Evolutionary conservation across 345 rosid species (phyloP).

Genomic region (Pistacia atlantica): DNA sequence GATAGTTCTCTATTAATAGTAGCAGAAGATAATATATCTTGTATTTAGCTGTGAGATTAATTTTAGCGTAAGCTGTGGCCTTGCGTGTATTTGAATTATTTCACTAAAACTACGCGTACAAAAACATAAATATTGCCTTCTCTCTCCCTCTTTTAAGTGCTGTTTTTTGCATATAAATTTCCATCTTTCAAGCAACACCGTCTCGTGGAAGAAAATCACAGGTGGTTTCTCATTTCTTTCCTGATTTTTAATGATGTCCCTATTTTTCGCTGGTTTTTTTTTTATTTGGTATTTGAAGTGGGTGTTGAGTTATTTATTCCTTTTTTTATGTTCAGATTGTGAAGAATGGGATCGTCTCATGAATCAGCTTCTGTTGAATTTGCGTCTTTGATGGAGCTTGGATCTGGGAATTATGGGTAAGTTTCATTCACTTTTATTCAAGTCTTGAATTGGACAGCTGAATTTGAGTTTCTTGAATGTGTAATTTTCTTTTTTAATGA

Average conservation of each 20-base stretch:
- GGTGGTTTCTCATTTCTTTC: not conserved
- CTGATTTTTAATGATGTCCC: not conserved
- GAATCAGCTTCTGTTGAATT: constrained; percentile 10
- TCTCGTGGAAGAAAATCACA: not conserved
- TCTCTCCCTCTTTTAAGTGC: not conserved
- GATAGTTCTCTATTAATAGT: constrained; percentile 7
- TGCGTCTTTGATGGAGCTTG: constrained; percentile 39
- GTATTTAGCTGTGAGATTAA: constrained; percentile 4
- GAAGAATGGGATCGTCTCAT: constrained; percentile 17
- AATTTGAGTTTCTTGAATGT: not conserved
- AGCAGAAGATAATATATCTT: not conserved
- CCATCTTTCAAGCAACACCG: not conserved
- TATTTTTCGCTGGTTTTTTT: not conserved
- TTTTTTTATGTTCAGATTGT: constrained; percentile 11
- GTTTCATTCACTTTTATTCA: not conserved
- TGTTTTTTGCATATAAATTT: not conserved
- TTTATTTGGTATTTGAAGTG: not conserved
- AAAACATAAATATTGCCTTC: not conserved
- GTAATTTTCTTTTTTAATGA: not conserved
- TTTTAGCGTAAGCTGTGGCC: constrained; percentile 17
- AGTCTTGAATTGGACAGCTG: not conserved
- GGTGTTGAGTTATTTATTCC: not conserved
- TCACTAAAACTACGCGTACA: constrained; percentile 5
- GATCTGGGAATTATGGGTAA: constrained; percentile 72
- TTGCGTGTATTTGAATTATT: constrained; percentile 9